These are phyloP conservation scores for Corylus avellana DNA, from an alignment of 306 rosid species.

Conservation along the genomic window DNA sequence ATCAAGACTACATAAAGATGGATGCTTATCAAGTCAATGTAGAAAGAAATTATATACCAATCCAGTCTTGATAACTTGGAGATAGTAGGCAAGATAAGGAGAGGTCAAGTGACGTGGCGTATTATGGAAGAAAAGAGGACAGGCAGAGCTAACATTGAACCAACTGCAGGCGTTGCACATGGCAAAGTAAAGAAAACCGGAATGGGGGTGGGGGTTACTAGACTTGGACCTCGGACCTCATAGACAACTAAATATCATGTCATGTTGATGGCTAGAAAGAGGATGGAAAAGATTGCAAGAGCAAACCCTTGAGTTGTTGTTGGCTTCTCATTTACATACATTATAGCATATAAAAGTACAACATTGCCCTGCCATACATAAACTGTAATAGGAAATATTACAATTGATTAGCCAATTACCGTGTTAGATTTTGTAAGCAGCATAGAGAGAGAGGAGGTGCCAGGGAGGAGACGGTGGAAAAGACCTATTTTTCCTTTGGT, in stretches of 20 bases:
- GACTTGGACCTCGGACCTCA: not conserved
- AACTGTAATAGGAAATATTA: too few relatives aligned
- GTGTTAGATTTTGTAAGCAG: too few relatives aligned
- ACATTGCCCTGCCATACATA: too few relatives aligned
- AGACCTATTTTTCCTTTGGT: too few relatives aligned
- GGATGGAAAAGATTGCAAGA: not conserved
- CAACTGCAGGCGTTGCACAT: not conserved
- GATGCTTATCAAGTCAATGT: not conserved
- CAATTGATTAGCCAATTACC: too few relatives aligned
- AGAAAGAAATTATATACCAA: not conserved
- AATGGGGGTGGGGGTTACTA: not conserved
- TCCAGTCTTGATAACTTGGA: not conserved
- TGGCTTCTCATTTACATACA: not conserved
- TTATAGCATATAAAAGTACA: too few relatives aligned
- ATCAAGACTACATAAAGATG: not conserved
- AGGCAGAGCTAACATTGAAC: not conserved
- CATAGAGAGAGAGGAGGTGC: too few relatives aligned
- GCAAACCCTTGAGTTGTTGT: not conserved
- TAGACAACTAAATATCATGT: constrained; percentile 18
- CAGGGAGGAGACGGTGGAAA: too few relatives aligned
- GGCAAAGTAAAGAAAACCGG: not conserved
- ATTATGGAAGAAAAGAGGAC: not conserved
- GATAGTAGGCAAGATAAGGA: not conserved
- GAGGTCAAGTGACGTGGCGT: not conserved
- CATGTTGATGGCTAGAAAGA: not conserved